These are phyloP conservation scores for Aureobasidium melanogenum DNA, from an alignment of 2,329 filamentous ascomycete genomes.

Conservation along the genomic window DNA sequence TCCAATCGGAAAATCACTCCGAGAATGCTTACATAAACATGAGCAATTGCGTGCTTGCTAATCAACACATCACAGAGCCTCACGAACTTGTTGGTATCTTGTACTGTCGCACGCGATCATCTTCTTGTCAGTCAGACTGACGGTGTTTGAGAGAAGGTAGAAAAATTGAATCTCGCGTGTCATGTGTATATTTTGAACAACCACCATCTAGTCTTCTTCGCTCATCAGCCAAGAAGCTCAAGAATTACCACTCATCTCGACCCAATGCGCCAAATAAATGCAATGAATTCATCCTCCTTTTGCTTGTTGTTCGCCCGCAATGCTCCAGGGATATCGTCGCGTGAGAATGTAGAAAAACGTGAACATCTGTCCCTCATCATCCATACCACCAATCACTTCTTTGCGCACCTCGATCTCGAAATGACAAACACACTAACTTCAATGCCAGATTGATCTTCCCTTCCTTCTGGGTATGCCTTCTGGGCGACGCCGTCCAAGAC, in stretches of 20 bases:
- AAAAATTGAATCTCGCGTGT: neutral
- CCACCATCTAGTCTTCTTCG: neutral
- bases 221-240: neutral
- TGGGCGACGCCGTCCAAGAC: constrained; percentile 50
- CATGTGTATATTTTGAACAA: neutral
- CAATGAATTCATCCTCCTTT: neutral
- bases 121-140: neutral
- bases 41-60: neutral
- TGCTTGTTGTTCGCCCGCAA: neutral
- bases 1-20: neutral
- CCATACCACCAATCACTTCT: neutral
- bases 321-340: constrained; percentile 11
- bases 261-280: neutral
- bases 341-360: neutral
- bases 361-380: neutral
- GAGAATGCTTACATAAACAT: neutral
- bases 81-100: neutral
- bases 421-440: constrained; percentile 42
- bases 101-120: neutral
- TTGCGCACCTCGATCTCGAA: constrained; percentile 20
- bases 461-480: constrained; percentile 37
- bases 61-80: neutral
- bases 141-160: neutral
- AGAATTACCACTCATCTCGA: neutral
- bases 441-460: constrained; percentile 36